Evolutionary conservation across 257 asterid species (phyloP).

Genomic region (Petunia axillaris): DNA sequence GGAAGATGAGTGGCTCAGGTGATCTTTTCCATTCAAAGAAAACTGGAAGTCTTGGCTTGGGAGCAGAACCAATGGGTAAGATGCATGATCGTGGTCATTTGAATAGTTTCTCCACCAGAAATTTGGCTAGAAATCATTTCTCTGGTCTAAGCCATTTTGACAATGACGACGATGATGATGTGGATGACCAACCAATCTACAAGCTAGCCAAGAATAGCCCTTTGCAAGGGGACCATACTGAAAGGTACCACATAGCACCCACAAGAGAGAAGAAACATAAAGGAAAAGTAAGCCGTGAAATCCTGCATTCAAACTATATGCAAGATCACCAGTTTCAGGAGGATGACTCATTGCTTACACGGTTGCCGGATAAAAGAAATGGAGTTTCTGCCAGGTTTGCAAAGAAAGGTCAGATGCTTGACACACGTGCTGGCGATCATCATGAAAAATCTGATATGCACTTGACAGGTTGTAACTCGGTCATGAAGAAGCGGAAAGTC

Average conservation of each 20-base stretch:
- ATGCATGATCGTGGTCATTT: conserved; percentile 64
- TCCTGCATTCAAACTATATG: conserved; percentile 55
- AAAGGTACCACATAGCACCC: conserved; percentile 50
- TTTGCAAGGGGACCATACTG: conserved; percentile 54
- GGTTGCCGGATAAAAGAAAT: conserved; percentile 49
- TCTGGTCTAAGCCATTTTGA: conserved; percentile 48
- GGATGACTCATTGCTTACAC: conserved; percentile 63
- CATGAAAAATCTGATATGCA: conserved; percentile 61
- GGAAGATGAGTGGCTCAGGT: conserved; percentile 44
- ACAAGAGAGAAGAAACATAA: conserved; percentile 57
- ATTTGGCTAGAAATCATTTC: conserved; percentile 47
- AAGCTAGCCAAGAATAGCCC: conserved; percentile 64
- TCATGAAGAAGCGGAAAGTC: conserved; percentile 71
- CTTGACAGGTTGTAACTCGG: conserved; percentile 68
- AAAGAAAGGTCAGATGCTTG: conserved; percentile 66
- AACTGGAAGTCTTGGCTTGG: conserved; percentile 35
- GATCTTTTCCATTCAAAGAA: conserved; percentile 50
- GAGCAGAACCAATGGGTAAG: conserved; percentile 65
- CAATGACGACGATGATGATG: conserved; percentile 38
- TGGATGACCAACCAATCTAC: conserved; percentile 53
- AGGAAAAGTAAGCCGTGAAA: conserved; percentile 51
- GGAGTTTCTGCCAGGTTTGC: conserved; percentile 63
- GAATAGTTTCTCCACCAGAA: conserved; percentile 49
- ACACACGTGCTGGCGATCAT: conserved; percentile 45
- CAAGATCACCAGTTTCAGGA: conserved; percentile 48